Base-by-base conservation (phyloP, 805 yeast genomes). In the Candida pini region DNA sequence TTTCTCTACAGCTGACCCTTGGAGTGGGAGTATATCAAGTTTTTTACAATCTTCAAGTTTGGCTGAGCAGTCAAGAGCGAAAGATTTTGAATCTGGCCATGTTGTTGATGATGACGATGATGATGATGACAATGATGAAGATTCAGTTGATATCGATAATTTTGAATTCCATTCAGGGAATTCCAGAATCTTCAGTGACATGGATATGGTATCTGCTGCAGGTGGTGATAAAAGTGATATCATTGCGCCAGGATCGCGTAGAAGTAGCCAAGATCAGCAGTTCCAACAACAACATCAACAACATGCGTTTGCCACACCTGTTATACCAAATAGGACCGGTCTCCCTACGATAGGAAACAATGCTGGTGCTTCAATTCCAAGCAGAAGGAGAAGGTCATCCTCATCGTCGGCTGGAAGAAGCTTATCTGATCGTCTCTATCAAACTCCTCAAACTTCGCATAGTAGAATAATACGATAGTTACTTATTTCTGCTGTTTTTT, bases 381-480 rank as follows among this genome's bases (percentile, higher is more conserved):
- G n/a, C n/a, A n/a, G n/a, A n/a, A 21, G 31, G n/a, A 36, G 42
- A 5, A 37, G 41, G 9, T 28, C 43, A 9, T 40, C 46, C 7
- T 27, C 38, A 14, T 18, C 26, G 24, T 39, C 46, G 3, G n/a
- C n/a, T n/a, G n/a, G n/a, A n/a, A n/a, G n/a, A n/a, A n/a, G n/a
- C n/a, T n/a, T n/a, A n/a, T n/a, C n/a, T n/a, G n/a, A 31, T 15
- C 18, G 24, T 7, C 43, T 36, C 16, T 33, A 36, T 34, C 39
- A 44, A 16, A 36, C 46, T 15, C 47, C 51, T n/a, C 46, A 44
- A 13, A 20, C 44, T 12, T 31, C 47, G 12, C 49, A 39, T 19
- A 36, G 44, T 3, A 39, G 54, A 22, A 43, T 48, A 32, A 46
- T 49, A 10, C 39, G 54, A n/a, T 49, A n/a, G 28, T 28, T 37